Evolutionary conservation across 805 yeast species (phyloP), one percentile per base, ranked within the genome.

Genomic region (Pichia paraexigua): DNA sequence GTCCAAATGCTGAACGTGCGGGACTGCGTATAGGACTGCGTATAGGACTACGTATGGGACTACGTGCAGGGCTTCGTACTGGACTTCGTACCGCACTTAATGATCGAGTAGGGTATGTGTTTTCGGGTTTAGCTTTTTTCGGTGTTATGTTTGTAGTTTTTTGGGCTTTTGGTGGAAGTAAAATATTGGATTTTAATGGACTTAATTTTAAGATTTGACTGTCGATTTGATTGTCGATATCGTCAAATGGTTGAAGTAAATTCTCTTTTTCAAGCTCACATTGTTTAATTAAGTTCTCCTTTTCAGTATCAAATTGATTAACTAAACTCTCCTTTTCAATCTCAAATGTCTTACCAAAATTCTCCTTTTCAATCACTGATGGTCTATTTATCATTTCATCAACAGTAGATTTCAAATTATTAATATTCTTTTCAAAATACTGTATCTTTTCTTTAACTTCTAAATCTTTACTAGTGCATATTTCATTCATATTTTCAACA

Each of bases 361-460:
- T 35, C 20, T 35, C 11, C 20, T n/a, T 35, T n/a, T 35, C 39
- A 2, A 35, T 8, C n/a, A 35, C 20, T 35, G 11, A 35, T 35
- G 39, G 39, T 21, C 37, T 25, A 17, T 35, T 37, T 15, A 48
- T 15, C 3, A 48, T 17, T 18, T 37, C 43, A 24, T 43, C 32
- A 13, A 43, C 20, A 11, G 39, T n/a, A 25, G 2, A 18, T 25
- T 48, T 28, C 17, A 48, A 18, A 22, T 48, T 27, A n/a, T 37
- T 13, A 21, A 25, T 48, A 27, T 27, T 48, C 9, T 25, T 27
- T 12, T 43, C 24, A 32, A 43, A 39, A 43, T 18, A 18, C 20
- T 43, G 13, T 13, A 27, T 25, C 11, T 35, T 37, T 18, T 37
- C 44, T 9, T 43, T 25, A 20, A 43, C 22, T 17, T 56, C 61